phyloP scores from a whole-genome alignment of 2,329 filamentous ascomycete species.

The Pleomassaria siparia region DNA sequence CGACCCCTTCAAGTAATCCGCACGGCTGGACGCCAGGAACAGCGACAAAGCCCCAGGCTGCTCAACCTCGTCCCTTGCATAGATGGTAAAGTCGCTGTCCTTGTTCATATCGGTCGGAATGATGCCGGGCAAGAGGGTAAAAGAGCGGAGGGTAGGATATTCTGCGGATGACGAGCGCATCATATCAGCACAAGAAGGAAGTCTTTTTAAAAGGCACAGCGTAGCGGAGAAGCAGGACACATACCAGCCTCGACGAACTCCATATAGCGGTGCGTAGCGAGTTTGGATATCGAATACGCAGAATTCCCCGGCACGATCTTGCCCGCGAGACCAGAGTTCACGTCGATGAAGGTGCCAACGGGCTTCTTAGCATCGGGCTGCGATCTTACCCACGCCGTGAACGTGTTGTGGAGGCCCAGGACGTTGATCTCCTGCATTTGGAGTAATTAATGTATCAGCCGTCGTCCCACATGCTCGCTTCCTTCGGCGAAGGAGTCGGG shows the following conservation, averaged over 20 bases:
- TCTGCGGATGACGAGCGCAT: constrained; percentile 8
- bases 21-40: constrained; percentile 9
- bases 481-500: too few species aligned
- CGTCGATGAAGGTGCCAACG: constrained; percentile 5
- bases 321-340: not conserved
- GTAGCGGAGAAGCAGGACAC: too few species aligned
- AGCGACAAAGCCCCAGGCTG: constrained; percentile 35
- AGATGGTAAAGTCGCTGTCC: constrained; percentile 14
- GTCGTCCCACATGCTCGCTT: too few species aligned
- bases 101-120: constrained; percentile 18
- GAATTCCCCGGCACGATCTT: constrained; percentile 13
- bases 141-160: constrained; percentile 19
- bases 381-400: constrained; percentile 3
- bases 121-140: constrained; percentile 22
- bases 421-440: constrained; percentile 7
- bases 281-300: constrained; percentile 20
- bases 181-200: too few species aligned
- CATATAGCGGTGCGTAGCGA: constrained; percentile 12
- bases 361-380: constrained; percentile 8
- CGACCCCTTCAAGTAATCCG: constrained; percentile 12
- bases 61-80: constrained; percentile 30
- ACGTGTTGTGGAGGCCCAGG: constrained; percentile 8
- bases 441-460: too few species aligned
- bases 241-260: constrained; percentile 13
- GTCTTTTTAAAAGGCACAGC: too few species aligned